Evolutionary conservation across 306 rosid genomes (phyloP), one percentile per base, ranked within the genome.

Genomic region (Hylodesmum podocarpum): DNA sequence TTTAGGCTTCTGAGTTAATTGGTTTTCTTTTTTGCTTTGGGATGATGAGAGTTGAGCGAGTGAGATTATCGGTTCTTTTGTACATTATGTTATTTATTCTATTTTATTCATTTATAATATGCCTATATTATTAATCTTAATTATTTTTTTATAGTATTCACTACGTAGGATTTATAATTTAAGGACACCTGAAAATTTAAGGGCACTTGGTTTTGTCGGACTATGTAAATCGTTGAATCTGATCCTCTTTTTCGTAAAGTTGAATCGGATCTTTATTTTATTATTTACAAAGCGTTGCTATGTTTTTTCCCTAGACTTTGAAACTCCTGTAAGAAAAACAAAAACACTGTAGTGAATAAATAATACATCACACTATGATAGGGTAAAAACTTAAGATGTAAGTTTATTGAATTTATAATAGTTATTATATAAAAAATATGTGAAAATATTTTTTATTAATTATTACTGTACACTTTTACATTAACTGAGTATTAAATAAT

Each of bases 1-100:
- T 63, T 27, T 24, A 34, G 41, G 37, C 55, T 54, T 46, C 24
- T 67, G 83, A 68, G 83, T 74, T 51, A 75, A 70, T 78, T 83
- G 75, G 66, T 68, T 63, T 27, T 21, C 19, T 41, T 53, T 47
- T 2, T 8, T 28, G 5, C 4, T 16, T 46, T 47, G 41, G 19
- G 54, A 12, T 44, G 62, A 16, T n/a, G n/a, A n/a, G n/a, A n/a
- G n/a, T n/a, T n/a, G 28, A 62, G 9, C 8, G 66, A 36, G 66
- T 62, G 50, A 40, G 50, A 37, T 21, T 15, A 22, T 11, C 55
- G 44, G 43, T 65, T 50, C 54, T 40, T 21, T 50, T 7, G 27
- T 29, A 22, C 3, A 9, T 15, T 43, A 33, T 25, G 66, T 68
- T n/a, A 14, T 70, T 69, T 81, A 40, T 41, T 39, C 49, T 8